A percentile compares a stretch with the other conserved stretches of the same genome.
Evolutionary conservation across 768 basidiomycete genomes (phyloP).

Genomic region (Russula lepida): DNA sequence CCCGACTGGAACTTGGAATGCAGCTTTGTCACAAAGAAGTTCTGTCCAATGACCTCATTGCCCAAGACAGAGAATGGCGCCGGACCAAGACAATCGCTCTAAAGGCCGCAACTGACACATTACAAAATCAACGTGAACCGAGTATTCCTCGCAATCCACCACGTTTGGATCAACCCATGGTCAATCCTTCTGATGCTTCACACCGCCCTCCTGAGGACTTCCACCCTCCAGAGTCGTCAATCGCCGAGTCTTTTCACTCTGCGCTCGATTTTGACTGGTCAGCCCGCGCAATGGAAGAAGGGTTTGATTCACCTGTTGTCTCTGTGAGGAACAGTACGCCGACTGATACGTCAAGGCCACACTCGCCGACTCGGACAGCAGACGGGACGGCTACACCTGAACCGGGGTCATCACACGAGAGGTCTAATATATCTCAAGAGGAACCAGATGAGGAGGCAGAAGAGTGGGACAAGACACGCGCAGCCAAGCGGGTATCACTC

Average conservation of each 20-base stretch:
- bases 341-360: neutral
- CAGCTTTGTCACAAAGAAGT: constrained; percentile 70
- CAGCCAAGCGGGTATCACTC: constrained; percentile 77
- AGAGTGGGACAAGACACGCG: constrained; percentile 79
- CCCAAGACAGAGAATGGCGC: constrained; percentile 59
- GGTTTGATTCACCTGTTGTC: neutral
- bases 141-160: constrained; percentile 14
- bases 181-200: constrained; percentile 18
- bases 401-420: constrained; percentile 32
- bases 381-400: constrained; percentile 5
- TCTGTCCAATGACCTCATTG: constrained; percentile 63
- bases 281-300: constrained; percentile 18
- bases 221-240: constrained; percentile 34
- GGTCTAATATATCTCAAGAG: constrained; percentile 40
- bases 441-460: constrained; percentile 65
- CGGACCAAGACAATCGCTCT: constrained; percentile 63
- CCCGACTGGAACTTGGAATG: constrained; percentile 67
- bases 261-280: constrained; percentile 44
- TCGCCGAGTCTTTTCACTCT: constrained; percentile 58
- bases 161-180: constrained; percentile 18
- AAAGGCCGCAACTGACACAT: constrained; percentile 58
- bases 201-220: constrained; percentile 10
- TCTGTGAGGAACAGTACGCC: neutral
- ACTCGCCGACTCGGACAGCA: neutral
- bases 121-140: constrained; percentile 39